Evolutionary conservation across 2,329 filamentous ascomycete genomes (phyloP), one percentile per base, ranked within the genome.

Genomic region (Aspergillus niger): DNA sequence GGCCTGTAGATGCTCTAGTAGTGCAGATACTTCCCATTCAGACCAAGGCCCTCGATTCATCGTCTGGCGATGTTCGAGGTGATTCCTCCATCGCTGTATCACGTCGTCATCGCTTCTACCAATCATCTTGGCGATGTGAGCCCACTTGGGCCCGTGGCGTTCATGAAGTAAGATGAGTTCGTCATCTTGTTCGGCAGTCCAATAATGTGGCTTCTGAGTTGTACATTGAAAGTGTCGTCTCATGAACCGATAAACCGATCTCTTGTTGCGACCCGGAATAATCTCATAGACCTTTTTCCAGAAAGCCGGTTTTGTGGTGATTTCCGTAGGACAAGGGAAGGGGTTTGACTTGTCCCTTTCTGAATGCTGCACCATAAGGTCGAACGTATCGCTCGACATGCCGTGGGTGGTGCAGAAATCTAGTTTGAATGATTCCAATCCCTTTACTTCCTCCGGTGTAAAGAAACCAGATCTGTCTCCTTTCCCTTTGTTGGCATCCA

Each of bases 31-130:
- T 60, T 80, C 78, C 2, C 72, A 65, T n/a, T 66, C 67, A 2
- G 67, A 70, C 78, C 78, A 80, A 15, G 69, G 55, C 1, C 78
- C 78, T 15, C 54, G 60, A 5, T 70, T 72, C 70, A 74, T 74
- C 7, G 71, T 77, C 7, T 53, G 61, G 3, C 74, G 72, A 59
- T 78, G 72, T 58, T 77, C 69, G 5, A 80, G 70, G 44, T 70
- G 72, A 57, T 80, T 79, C 55, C 76, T 76, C 77, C 77, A 80
- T 38, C 77, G 67, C 61, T 79, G 77, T 5, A 73, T 72, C 20
- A 80, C 77, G 60, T 79, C 75, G 57, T 80, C 78, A 24, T 73
- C 69, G 13, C 70, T 77, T 24, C 78, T 71, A 7, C 72, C 75
- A 38, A 80, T 59, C 6, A 74, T 57, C 52, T 70, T 74, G 26